Evolutionary conservation across 2,329 filamentous ascomycete species (phyloP).

Genomic region (Phyllachora maydis): DNA sequence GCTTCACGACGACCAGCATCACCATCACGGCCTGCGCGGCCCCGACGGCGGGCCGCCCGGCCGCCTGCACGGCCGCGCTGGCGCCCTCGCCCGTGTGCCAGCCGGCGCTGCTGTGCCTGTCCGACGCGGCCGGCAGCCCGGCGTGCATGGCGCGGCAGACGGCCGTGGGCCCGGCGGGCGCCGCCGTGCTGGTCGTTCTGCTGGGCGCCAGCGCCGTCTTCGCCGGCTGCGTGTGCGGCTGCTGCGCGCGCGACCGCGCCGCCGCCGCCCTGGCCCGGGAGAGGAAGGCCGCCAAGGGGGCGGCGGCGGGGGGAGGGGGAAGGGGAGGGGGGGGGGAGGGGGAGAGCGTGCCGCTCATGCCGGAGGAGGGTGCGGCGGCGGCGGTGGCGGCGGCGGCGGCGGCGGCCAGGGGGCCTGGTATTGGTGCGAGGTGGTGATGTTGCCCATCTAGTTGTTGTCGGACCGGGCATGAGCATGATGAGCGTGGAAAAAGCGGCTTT

Average conservation of each 20-base stretch:
- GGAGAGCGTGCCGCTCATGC: neutral
- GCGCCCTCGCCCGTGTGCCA: constrained; percentile 20
- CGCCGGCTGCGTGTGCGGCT: constrained; percentile 20
- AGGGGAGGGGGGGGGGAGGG: neutral
- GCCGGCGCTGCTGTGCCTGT: constrained; percentile 21
- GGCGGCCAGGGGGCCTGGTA: too few relatives aligned
- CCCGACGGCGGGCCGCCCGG: constrained; percentile 4
- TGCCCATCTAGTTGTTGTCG: too few relatives aligned
- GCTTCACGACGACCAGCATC: constrained; percentile 1
- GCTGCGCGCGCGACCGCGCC: constrained; percentile 28
- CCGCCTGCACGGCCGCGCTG: constrained; percentile 12
- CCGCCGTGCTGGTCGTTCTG: constrained; percentile 26
- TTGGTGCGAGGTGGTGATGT: too few relatives aligned
- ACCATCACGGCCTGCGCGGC: constrained; percentile 1
- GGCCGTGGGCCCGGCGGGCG: constrained; percentile 18
- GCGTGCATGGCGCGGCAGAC: constrained; percentile 21
- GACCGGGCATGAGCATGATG: too few relatives aligned
- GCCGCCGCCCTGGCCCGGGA: constrained; percentile 20
- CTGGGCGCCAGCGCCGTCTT: constrained; percentile 16
- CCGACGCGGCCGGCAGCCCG: constrained; percentile 14
- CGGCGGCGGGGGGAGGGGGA: neutral
- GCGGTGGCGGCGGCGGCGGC: too few relatives aligned
- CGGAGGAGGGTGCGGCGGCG: neutral
- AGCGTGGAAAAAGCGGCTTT: too few relatives aligned
- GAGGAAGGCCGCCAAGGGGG: constrained; percentile 23